A percentile compares a stretch with the other conserved stretches of the same genome.
Conservation (phyloP, 2,329 filamentous ascomycete species). For the Alternaria triticimaculans region DNA sequence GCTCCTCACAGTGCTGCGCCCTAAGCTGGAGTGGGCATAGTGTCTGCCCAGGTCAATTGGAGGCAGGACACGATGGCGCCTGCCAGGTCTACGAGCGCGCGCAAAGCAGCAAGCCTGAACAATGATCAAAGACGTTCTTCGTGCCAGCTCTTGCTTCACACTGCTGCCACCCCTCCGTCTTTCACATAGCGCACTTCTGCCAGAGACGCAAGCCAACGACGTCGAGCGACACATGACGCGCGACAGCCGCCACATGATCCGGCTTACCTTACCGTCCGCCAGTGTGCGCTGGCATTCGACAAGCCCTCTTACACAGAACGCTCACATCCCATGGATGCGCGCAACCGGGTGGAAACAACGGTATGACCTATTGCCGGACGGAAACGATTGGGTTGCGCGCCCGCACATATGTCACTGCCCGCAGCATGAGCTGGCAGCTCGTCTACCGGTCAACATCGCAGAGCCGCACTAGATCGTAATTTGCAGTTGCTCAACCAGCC, state of each 20-base stretch:
- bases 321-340: slow-evolving; percentile 14
- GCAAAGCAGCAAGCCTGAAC: not conserved
- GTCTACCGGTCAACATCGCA: slow-evolving; percentile 42
- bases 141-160: not conserved
- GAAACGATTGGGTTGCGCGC: slow-evolving; percentile 44
- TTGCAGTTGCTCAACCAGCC: slow-evolving; percentile 16
- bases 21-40: not conserved
- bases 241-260: slow-evolving; percentile 1
- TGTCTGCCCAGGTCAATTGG: not conserved
- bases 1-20: not conserved
- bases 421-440: slow-evolving; percentile 25
- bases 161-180: not conserved
- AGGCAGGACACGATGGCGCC: not conserved
- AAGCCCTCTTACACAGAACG: slow-evolving; percentile 13
- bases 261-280: slow-evolving; percentile 10
- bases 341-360: slow-evolving; percentile 16
- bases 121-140: not conserved
- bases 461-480: slow-evolving; percentile 39
- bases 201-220: not conserved
- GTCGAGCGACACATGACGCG: not conserved
- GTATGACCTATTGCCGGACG: slow-evolving; percentile 21
- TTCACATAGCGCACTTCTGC: not conserved
- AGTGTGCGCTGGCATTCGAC: slow-evolving; percentile 35
- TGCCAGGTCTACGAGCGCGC: not conserved
- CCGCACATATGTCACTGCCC: slow-evolving; percentile 19